These are phyloP conservation scores for Ustilago bromivora DNA, from an alignment of 1,284 basidiomycete genomes.

Conservation along the genomic window DNA sequence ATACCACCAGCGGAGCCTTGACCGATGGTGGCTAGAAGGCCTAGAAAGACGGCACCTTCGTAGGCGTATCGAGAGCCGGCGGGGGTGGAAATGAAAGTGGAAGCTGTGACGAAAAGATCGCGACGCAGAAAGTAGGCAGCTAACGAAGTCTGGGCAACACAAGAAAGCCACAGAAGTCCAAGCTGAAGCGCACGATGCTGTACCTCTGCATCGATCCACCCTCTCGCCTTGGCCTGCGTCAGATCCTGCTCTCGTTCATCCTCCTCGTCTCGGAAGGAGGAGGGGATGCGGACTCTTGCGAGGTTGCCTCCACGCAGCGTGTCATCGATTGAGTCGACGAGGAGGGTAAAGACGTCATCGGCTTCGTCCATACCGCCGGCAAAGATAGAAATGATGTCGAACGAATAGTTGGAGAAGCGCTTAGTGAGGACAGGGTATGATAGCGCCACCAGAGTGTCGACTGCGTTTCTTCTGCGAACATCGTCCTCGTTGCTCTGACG, in stretches of 20 bases:
- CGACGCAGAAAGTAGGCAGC: slow-evolving; percentile 64
- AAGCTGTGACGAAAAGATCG: slow-evolving; percentile 59
- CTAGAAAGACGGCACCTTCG: slow-evolving; percentile 59
- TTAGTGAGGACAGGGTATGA: slow-evolving; percentile 61
- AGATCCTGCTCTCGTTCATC: slow-evolving; percentile 28
- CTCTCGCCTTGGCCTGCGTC: slow-evolving; percentile 32
- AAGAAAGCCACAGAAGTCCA: slow-evolving; percentile 58
- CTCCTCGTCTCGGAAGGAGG: slow-evolving; percentile 25
- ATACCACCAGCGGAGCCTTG: slow-evolving; percentile 37
- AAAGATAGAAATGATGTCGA: slow-evolving; percentile 62
- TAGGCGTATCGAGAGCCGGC: slow-evolving; percentile 48
- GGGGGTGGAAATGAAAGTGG: slow-evolving; percentile 38
- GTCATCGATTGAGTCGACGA: slow-evolving; percentile 59
- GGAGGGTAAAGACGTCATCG: slow-evolving; percentile 61
- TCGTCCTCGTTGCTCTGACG: slow-evolving; percentile 55
- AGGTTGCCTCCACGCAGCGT: slow-evolving; percentile 50
- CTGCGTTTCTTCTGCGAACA: slow-evolving; percentile 55
- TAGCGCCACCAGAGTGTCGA: slow-evolving; percentile 61
- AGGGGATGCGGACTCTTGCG: slow-evolving; percentile 38
- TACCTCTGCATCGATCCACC: slow-evolving; percentile 45
- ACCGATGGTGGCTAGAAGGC: slow-evolving; percentile 63
- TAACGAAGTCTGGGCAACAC: slow-evolving; percentile 55
- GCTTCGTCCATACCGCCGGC: slow-evolving; percentile 67
- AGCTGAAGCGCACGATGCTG: slow-evolving; percentile 56
- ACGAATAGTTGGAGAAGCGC: slow-evolving; percentile 60